Base-by-base conservation (phyloP, 331 rosid species). In the Rhamnella rubrinervis region DNA sequence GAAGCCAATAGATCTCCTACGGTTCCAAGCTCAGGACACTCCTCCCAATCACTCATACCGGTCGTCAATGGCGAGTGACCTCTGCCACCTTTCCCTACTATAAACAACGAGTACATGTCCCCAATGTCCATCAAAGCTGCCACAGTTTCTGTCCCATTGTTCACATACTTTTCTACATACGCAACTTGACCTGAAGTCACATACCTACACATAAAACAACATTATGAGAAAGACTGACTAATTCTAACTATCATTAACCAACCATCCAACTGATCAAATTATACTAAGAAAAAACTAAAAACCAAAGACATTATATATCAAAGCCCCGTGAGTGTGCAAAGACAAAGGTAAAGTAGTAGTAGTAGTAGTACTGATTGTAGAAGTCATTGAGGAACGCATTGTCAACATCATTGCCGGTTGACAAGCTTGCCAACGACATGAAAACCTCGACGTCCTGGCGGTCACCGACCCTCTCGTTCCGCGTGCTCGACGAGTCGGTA, bases 41-140 rank as follows among this genome's bases (percentile, higher is more conserved):
- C 98, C 23, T 93, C 98, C 98, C 98, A 91, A 1, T 93, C 98
- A 59, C 96, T 91, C 88, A 93, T 78, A 4, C 96, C 95, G 4
- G 88, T 85, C 23, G 98, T 93, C 49, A 93, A 61, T 8, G 92
- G 84, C 25, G 91, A 87, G 61, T 91, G 82, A 1, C 95, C 92
- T 71, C 98, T 72, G 25, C 92, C 96, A 19, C 98, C 97, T 21
- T 82, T 89, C 60, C 98, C 97, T 6, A 93, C 97, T 50, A 93
- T 72, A 62, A 88, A 93, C 80, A 91, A 67, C 2, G 97, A 84
- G 61, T 91, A 93, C 91, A 87, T 61, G 40, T 89, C 97, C 7
- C 92, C 96, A 1, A 91, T 84, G 68, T 85, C 88, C 76, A 74
- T 83, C 7, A 93, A 62, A 28, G 84, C 87, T 7, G 72, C 75